Evolutionary conservation across 805 yeast genomes (phyloP).

Genomic region (Yamadazyma paraphyllophila): DNA sequence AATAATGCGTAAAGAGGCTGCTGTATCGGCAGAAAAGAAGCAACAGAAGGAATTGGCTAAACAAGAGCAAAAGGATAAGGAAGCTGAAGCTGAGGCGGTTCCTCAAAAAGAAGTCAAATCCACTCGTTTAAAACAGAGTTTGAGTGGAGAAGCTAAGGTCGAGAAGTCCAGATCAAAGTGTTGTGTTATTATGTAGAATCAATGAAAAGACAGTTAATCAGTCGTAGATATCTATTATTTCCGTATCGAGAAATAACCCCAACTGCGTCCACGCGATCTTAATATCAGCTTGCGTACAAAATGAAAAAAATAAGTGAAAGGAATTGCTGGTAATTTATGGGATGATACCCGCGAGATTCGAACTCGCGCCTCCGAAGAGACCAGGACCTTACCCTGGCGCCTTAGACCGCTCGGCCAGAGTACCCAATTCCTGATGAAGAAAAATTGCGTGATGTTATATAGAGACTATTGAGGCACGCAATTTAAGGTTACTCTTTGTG

Average conservation of each 20-base stretch:
- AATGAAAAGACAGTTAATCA: background rate
- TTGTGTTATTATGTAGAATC: conserved; percentile 27
- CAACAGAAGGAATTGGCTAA: conserved; percentile 42
- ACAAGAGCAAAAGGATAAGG: conserved; percentile 22
- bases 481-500: too few species aligned
- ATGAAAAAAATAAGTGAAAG: conserved; percentile 16
- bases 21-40: conserved; percentile 42
- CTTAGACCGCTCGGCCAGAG: conserved; percentile 47
- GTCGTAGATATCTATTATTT: background rate
- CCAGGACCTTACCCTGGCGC: conserved; percentile 48
- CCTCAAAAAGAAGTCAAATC: conserved; percentile 12
- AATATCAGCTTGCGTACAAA: too few species aligned
- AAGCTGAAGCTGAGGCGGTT: conserved; percentile 9
- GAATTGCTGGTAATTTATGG: conserved; percentile 33
- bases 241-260: background rate
- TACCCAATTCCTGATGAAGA: conserved; percentile 33
- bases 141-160: conserved; percentile 12
- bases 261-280: background rate
- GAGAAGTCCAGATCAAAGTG: conserved; percentile 24
- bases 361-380: conserved; percentile 47
- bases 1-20: conserved; percentile 73
- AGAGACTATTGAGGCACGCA: background rate
- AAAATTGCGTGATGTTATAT: background rate
- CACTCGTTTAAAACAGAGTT: conserved; percentile 12
- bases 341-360: conserved; percentile 44